phyloP scores from a whole-genome alignment of 371 early-diverging fungal genomes.

The Actinomucor elegans region DNA sequence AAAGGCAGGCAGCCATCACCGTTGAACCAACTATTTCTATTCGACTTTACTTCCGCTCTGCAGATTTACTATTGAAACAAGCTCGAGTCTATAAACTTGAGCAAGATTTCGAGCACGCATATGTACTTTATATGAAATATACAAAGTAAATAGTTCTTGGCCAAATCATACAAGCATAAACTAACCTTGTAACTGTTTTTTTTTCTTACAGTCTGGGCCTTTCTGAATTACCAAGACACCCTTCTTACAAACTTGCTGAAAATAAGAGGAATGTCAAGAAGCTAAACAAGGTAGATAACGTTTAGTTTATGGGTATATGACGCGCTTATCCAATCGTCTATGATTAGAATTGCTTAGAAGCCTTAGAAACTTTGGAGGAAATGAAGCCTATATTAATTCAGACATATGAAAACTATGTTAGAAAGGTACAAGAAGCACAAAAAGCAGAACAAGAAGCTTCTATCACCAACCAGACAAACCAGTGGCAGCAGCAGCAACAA shows the following conservation, averaged over 20 bases:
- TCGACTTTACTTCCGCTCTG: conserved; percentile 58
- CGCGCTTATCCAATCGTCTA: neutral
- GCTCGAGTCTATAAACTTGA: conserved; percentile 54
- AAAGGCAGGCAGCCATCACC: conserved; percentile 28
- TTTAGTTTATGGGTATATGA: neutral
- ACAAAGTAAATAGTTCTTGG: conserved; percentile 42
- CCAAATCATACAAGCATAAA: neutral
- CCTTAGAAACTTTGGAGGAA: conserved; percentile 45
- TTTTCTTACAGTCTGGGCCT: conserved; percentile 37
- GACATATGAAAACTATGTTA: conserved; percentile 21
- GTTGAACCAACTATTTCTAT: conserved; percentile 49
- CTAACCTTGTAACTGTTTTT: neutral
- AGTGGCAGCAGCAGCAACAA: conserved; percentile 2
- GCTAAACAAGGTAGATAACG: conserved; percentile 31
- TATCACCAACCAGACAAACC: neutral
- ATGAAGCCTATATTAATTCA: conserved; percentile 43
- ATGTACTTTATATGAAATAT: conserved; percentile 55
- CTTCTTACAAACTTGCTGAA: conserved; percentile 39
- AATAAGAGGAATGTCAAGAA: conserved; percentile 30
- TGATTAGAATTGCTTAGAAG: conserved; percentile 47
- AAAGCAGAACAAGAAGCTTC: conserved; percentile 4
- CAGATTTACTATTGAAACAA: conserved; percentile 53
- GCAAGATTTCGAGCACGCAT: conserved; percentile 54
- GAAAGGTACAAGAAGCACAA: conserved; percentile 4
- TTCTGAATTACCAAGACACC: conserved; percentile 54